A percentile compares a stretch with the other conserved stretches of the same genome.
phyloP scores from a whole-genome alignment of 345 rosid genomes.

The Passiflora organensis region DNA sequence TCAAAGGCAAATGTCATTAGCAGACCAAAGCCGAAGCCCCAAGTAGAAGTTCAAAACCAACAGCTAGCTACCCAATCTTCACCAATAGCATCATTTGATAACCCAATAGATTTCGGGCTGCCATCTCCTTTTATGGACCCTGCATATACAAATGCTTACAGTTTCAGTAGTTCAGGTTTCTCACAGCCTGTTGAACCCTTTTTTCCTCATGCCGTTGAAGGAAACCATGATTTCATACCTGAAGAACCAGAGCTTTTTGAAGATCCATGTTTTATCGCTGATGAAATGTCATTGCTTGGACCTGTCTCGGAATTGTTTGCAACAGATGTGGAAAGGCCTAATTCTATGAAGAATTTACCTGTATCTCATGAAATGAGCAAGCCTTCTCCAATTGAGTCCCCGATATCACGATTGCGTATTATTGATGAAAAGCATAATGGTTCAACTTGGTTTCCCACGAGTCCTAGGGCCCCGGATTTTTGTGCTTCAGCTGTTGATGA shows the following conservation, averaged over 20 bases:
- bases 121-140: conserved; percentile 69
- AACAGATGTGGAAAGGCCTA: conserved; percentile 44
- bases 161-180: conserved; percentile 61
- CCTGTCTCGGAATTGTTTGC: conserved; percentile 96
- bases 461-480: conserved; percentile 38
- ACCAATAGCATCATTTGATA: conserved; percentile 60
- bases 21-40: conserved; percentile 56
- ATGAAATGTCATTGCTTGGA: conserved; percentile 79
- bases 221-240: conserved; percentile 33
- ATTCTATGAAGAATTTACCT: conserved; percentile 35
- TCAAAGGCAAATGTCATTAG: conserved; percentile 57
- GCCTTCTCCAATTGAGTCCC: conserved; percentile 94
- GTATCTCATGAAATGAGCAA: conserved; percentile 51
- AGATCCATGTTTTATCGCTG: conserved; percentile 91
- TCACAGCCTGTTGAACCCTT: conserved; percentile 52
- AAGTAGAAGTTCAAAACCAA: conserved; percentile 50
- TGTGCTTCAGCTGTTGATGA: conserved; percentile 28
- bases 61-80: conserved; percentile 40
- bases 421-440: conserved; percentile 56
- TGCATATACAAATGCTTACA: conserved; percentile 36
- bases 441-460: conserved; percentile 36
- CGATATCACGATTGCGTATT: conserved; percentile 57
- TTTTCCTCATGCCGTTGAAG: conserved; percentile 37
- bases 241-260: conserved; percentile 85
- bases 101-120: conserved; percentile 79